phyloP scores from a whole-genome alignment of 2,329 filamentous ascomycete species.

The Cytospora paraplurivora region DNA sequence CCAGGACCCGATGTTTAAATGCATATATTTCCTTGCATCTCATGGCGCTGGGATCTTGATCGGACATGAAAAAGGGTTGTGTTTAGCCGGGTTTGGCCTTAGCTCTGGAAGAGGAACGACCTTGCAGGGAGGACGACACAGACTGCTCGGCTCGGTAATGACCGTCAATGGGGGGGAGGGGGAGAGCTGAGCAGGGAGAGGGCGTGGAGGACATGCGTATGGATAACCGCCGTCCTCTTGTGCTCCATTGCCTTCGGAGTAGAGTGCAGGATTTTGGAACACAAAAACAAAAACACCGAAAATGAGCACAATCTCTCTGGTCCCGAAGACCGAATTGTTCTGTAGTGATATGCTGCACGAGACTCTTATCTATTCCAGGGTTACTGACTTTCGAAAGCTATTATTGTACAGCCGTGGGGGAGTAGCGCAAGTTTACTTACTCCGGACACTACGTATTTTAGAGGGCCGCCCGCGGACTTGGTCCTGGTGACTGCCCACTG shows the following conservation, averaged over 20 bases:
- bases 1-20: slow-evolving; percentile 42
- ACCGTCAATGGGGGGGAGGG: neutral
- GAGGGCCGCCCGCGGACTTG: too few relatives aligned
- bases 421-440: neutral
- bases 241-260: neutral
- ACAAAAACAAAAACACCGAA: slow-evolving; percentile 3
- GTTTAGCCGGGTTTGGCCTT: neutral
- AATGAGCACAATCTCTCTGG: neutral
- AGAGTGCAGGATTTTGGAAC: neutral
- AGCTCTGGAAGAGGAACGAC: neutral
- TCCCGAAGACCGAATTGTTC: neutral
- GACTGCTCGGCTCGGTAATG: slow-evolving; percentile 5
- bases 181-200: neutral
- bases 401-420: neutral
- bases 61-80: slow-evolving; percentile 17
- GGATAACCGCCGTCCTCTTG: neutral
- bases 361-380: neutral
- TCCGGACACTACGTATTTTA: neutral
- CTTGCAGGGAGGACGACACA: neutral
- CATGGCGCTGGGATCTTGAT: slow-evolving; percentile 25
- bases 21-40: slow-evolving; percentile 21
- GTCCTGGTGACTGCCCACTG: neutral
- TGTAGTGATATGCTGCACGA: neutral
- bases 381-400: neutral
- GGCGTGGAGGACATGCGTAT: neutral